Evolutionary conservation across 768 basidiomycete genomes (phyloP), one percentile per base, ranked within the genome.

Genomic region (Gymnopilus dilepis): DNA sequence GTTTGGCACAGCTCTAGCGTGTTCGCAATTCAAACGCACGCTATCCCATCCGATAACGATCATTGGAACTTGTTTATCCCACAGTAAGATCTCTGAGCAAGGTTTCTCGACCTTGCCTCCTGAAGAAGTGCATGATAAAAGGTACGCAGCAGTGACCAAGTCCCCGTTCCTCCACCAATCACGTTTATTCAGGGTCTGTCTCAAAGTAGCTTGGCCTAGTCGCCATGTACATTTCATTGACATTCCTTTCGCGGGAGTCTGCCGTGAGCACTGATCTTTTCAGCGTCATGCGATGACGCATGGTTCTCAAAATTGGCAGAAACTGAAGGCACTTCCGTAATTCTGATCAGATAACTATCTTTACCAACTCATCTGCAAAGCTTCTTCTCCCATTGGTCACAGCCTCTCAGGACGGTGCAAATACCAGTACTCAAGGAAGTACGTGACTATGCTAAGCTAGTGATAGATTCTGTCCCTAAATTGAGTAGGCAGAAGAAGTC

Each of bases 171-270:
- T 47, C 57, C 57, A 34, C 40, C 38, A 58, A 53, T 59, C 50
- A 22, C 19, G 33, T 17, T 43, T 42, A 15, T 59, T 45, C 58
- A 42, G 38, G 38, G 38, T 42, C 30, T 56, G 22, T 31, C 42
- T 31, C 11, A 50, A 45, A 47, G 21, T n/a, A n/a, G 30, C 22
- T 5, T 38, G 43, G 57, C 47, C 34, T 37, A 26, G 37, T 48
- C 33, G 31, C 33, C 37, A 48, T 4, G 41, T 58, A 9, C 37
- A 50, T 24, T 22, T 21, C 22, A 47, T 38, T 40, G 31, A 26
- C 57, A 50, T 26, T 54, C 33, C 33, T 21, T 58, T 48, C 47
- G 58, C 58, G 24, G 58, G n/a, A 42, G 30, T 17, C 19, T 59
- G 47, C 26, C 58, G 37, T 51, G 50, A 52, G 56, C 38, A 40